These are phyloP conservation scores for Penicillium bovifimosum DNA, from an alignment of 495 filamentous ascomycete species.

Conservation along the genomic window DNA sequence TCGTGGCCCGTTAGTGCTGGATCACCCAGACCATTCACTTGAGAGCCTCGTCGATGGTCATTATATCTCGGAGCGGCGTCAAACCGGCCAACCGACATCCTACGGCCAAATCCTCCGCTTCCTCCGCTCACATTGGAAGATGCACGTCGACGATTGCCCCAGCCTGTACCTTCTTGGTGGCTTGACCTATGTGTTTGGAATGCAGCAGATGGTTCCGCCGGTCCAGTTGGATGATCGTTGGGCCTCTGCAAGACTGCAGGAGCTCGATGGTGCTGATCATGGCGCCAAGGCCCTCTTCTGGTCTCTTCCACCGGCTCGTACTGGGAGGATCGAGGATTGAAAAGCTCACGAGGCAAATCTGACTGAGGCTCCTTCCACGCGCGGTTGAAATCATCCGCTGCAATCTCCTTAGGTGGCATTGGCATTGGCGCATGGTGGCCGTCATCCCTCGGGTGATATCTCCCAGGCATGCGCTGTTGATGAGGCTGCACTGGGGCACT, in stretches of 20 bases:
- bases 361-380: constrained; percentile 70
- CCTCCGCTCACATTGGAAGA: constrained; percentile 96
- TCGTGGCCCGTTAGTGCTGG: constrained; percentile 27
- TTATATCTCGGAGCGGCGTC: constrained; percentile 43
- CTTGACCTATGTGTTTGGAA: constrained; percentile 75
- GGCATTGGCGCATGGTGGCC: constrained; percentile 20
- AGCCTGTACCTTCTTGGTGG: constrained; percentile 60
- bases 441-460: constrained; percentile 33
- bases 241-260: constrained; percentile 78
- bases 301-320: constrained; percentile 83
- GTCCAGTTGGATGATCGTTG: constrained; percentile 53
- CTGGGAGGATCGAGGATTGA: constrained; percentile 87
- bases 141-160: constrained; percentile 65
- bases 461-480: constrained; percentile 22
- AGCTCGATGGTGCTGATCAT: constrained; percentile 62
- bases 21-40: constrained; percentile 38
- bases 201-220: constrained; percentile 88
- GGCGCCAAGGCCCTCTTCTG: constrained; percentile 62
- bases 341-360: constrained; percentile 68
- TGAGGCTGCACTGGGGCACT: constrained; percentile 39
- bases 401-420: constrained; percentile 70
- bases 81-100: constrained; percentile 48
- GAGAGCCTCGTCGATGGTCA: constrained; percentile 43
- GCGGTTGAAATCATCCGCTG: constrained; percentile 90
- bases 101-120: constrained; percentile 63